A percentile compares a stretch with the other conserved stretches of the same genome.
These are phyloP conservation scores for Malus hybrid DNA, from an alignment of 331 rosid genomes.

Conservation along the genomic window DNA sequence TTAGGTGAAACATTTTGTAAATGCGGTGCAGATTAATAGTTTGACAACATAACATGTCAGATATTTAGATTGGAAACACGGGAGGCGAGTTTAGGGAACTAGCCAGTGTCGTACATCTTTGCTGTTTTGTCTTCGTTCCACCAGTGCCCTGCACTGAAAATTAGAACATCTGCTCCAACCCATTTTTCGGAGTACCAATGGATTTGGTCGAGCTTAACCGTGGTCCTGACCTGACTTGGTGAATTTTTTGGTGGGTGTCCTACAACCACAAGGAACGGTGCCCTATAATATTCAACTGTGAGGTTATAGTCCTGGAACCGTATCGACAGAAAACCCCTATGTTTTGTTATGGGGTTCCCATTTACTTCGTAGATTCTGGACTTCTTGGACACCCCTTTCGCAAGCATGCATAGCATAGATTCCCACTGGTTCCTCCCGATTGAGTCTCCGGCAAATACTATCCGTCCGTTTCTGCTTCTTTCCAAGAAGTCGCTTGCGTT, in stretches of 20 bases:
- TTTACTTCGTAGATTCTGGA: slow-evolving; percentile 67
- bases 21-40: not conserved
- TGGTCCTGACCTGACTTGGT: slow-evolving; percentile 17
- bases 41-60: too few species aligned
- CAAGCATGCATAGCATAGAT: slow-evolving; percentile 72
- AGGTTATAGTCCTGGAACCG: slow-evolving; percentile 56
- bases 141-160: slow-evolving; percentile 84
- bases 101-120: slow-evolving; percentile 26
- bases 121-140: slow-evolving; percentile 69
- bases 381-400: slow-evolving; percentile 46
- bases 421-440: slow-evolving; percentile 96
- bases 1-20: not conserved
- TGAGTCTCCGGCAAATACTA: slow-evolving; percentile 86
- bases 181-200: slow-evolving; percentile 62
- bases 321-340: slow-evolving; percentile 64
- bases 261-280: slow-evolving; percentile 45
- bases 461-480: slow-evolving; percentile 62
- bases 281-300: slow-evolving; percentile 76
- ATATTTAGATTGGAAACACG: too few species aligned
- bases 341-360: slow-evolving; percentile 73
- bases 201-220: slow-evolving; percentile 53
- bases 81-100: too few species aligned
- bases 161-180: slow-evolving; percentile 54
- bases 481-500: slow-evolving; percentile 68
- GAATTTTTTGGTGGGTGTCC: slow-evolving; percentile 59